Evolutionary conservation across 2,329 filamentous ascomycete genomes (phyloP), one percentile per base, ranked within the genome.

Genomic region (Colletotrichum zoysiae): DNA sequence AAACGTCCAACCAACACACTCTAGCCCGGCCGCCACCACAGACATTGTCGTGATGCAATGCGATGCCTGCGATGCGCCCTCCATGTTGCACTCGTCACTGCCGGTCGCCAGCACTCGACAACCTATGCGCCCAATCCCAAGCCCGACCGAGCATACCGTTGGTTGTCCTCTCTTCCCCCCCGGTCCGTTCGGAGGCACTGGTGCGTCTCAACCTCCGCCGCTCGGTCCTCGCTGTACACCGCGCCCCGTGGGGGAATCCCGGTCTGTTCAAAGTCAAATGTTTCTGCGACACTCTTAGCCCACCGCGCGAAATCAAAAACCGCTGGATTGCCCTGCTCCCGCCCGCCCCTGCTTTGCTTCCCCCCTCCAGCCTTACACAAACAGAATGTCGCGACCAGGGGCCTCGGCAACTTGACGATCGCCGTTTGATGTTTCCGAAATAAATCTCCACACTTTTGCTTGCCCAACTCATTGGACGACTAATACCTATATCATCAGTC

Each of bases 141-240:
- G 58, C 59, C 53, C 69, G 38, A 68, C 53, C 69, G 38, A 68
- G 51, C 26, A 63, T 18, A 38, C 59, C 12, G 38, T 14, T 4
- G 11, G 12, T 20, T 12, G 40, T 20, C 26, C 16, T n/a, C 58
- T 12, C 6, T 11, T 8, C 23, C 50, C 50, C 65, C 60, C 65
- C 35, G 61, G 58, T 67, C 63, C 50, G 50, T 62, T 62, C 40
- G 68, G 44, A 35, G 65, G 59, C 69, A 64, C 56, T 69, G 65
- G 70, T 66, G 59, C 65, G 70, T 71, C 70, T 71, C 70, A 71
- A 69, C 65, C 55, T 50, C 53, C 46, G 38, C 65, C 69, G 69
- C 65, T 67, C 65, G 59, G 65, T 44, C 70, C 65, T 70, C 69
- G 53, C 48, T 16, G 55, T 65, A 65, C 65, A 46, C 46, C 26